Base-by-base conservation (phyloP, 768 basidiomycete species). In the Lyophyllum semitale region DNA sequence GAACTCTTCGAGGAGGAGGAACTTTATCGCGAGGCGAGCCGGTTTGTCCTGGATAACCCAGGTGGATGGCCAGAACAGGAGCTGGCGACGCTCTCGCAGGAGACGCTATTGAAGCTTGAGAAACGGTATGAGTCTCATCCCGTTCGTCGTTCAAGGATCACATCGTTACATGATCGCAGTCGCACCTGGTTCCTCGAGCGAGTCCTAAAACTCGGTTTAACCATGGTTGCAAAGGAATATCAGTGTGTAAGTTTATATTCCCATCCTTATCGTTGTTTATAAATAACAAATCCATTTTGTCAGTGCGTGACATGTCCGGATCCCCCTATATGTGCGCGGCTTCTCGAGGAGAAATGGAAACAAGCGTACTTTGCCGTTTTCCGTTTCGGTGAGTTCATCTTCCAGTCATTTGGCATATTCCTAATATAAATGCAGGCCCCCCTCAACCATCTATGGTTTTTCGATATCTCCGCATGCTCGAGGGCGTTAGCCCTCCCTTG, bases 171-270 rank as follows among this genome's bases (percentile, higher is more conserved):
- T 20, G 29, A 37, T 37, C 29, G 15, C 60, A 93, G 93, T 32
- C 83, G 95, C 54, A 95, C 88, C 51, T 97, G 95, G 95, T 97
- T 97, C 73, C 81, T 97, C 18, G 95, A 98, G 68, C 85, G 95
- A 18, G 89, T 98, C 15, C 78, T 97, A 59, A 97, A 97, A 68
- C 84, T 98, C 9, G 93, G 93, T 1, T 76, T 93, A 37, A 89
- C 90, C 0, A 83, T 88, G 58, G 80, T 96, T 22, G 84, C 91
- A n/a, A 95, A 95, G 68, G 95, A 97, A 64, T 97, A 97, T 64
- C 88, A 91, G 83, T 97, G 95, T 66, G 93, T 94, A 66, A 60
- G 84, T 73, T n/a, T 20, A 22, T 26, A 26, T 45, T 46, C 27
- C 7, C 22, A 41, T 38, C 8, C 35, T 48, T 41, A 35, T 5